Conservation (phyloP, 495 filamentous ascomycete genomes). For the Wilcoxina mikolae region DNA sequence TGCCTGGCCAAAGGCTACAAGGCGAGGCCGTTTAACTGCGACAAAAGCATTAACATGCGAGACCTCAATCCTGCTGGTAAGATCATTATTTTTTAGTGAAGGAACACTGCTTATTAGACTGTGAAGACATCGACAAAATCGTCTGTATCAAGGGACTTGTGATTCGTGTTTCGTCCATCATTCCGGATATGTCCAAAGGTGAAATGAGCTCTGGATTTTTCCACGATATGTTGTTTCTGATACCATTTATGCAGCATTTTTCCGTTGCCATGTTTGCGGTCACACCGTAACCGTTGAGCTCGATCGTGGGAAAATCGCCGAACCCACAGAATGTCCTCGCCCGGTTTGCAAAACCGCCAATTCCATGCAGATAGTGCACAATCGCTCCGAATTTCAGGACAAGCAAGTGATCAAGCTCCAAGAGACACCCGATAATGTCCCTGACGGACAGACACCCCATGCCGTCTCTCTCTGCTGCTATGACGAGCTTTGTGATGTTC, state of each 20-base stretch:
- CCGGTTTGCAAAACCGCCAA: constrained; percentile 70
- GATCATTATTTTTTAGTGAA: constrained; percentile 9
- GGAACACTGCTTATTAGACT: neutral
- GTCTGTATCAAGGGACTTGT: constrained; percentile 92
- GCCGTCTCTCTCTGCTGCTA: constrained; percentile 94
- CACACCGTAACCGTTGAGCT: constrained; percentile 81
- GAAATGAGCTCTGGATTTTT: constrained; percentile 30
- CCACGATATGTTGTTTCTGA: too few species aligned
- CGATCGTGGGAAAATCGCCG: constrained; percentile 88
- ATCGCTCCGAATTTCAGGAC: constrained; percentile 85
- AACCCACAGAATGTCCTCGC: constrained; percentile 81
- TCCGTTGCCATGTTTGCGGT: constrained; percentile 83
- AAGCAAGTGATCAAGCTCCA: constrained; percentile 99
- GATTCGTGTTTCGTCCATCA: constrained; percentile 87
- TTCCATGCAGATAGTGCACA: constrained; percentile 96
- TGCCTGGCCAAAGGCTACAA: constrained; percentile 64
- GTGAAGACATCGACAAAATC: constrained; percentile 80
- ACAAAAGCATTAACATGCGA: constrained; percentile 76
- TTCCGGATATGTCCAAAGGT: constrained; percentile 95
- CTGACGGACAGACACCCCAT: constrained; percentile 94
- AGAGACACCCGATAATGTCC: constrained; percentile 87
- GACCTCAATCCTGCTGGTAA: constrained; percentile 76
- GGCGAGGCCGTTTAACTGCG: constrained; percentile 80
- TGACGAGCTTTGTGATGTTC: constrained; percentile 91
- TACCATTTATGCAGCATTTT: constrained; percentile 71